Evolutionary conservation across 2,329 filamentous ascomycete genomes (phyloP).

Genomic region (Talaromyces sp.): DNA sequence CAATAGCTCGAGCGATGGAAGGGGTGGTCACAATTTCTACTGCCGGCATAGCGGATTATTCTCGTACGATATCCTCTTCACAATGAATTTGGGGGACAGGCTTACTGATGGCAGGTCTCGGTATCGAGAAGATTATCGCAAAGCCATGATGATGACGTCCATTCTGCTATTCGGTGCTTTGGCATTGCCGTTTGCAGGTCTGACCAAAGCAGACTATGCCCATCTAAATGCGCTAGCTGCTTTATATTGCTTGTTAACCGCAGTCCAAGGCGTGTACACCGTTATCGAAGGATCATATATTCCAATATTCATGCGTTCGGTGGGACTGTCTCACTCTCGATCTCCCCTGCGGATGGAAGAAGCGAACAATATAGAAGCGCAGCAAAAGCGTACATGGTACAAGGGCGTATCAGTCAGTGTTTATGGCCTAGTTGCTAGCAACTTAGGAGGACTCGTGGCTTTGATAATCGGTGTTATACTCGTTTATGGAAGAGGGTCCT

Average conservation of each 20-base stretch:
- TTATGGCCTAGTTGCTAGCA: slow-evolving; percentile 11
- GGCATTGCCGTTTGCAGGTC: slow-evolving; percentile 13
- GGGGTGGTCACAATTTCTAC: slow-evolving; percentile 14
- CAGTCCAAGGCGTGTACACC: slow-evolving; percentile 14
- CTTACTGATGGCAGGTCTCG: background rate
- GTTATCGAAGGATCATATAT: slow-evolving; percentile 17
- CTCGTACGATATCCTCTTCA: slow-evolving; percentile 5
- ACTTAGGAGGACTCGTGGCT: slow-evolving; percentile 9
- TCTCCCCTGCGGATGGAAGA: background rate
- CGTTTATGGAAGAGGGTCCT: slow-evolving; percentile 11
- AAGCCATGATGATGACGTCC: slow-evolving; percentile 9
- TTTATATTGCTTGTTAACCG: slow-evolving; percentile 14
- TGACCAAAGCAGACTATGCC: slow-evolving; percentile 11
- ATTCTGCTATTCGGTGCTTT: slow-evolving; percentile 14
- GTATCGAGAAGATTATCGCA: slow-evolving; percentile 9
- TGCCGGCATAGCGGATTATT: slow-evolving; percentile 16
- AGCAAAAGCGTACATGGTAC: slow-evolving; percentile 8
- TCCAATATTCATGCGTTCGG: slow-evolving; percentile 17
- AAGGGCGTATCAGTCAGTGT: slow-evolving; percentile 14
- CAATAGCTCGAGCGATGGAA: slow-evolving; percentile 16
- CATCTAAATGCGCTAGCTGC: slow-evolving; percentile 12
- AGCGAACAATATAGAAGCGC: background rate
- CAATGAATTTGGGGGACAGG: background rate
- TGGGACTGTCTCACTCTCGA: slow-evolving; percentile 11
- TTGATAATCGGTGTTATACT: slow-evolving; percentile 13